phyloP scores from a whole-genome alignment of 2,329 filamentous ascomycete genomes.

The Colletotrichum karsti region DNA sequence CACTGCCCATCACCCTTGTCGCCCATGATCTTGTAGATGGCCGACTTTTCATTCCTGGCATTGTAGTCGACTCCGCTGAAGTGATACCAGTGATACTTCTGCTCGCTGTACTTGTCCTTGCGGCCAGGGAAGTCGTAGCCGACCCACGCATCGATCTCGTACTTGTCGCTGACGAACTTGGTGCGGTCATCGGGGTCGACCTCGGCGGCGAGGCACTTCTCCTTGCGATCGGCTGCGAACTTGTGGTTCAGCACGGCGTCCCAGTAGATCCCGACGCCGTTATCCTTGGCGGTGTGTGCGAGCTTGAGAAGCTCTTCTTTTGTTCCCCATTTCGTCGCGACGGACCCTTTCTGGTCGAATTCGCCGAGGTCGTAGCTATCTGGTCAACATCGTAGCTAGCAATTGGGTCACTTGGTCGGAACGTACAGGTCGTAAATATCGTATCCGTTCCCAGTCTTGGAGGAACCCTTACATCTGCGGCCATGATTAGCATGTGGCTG shows the following conservation, averaged over 20 bases:
- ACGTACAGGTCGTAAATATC: conserved; percentile 72
- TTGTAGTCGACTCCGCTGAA: conserved; percentile 78
- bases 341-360: conserved; percentile 75
- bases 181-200: conserved; percentile 70
- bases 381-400: not conserved
- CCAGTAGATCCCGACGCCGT: conserved; percentile 71
- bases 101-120: conserved; percentile 65
- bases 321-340: conserved; percentile 75
- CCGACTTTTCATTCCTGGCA: conserved; percentile 63
- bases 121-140: conserved; percentile 74
- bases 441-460: conserved; percentile 72
- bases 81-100: conserved; percentile 76
- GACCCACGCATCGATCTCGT: conserved; percentile 76
- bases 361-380: conserved; percentile 69
- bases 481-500: not conserved
- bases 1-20: conserved; percentile 66
- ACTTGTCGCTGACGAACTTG: conserved; percentile 62
- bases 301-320: conserved; percentile 69
- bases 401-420: not conserved
- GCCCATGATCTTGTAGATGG: conserved; percentile 73
- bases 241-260: conserved; percentile 81
- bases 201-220: conserved; percentile 69
- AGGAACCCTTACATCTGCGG: conserved; percentile 68
- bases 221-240: conserved; percentile 74
- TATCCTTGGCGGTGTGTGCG: conserved; percentile 58